Conservation (phyloP, 2,329 filamentous ascomycete genomes). For the Neonectria magnoliae region DNA sequence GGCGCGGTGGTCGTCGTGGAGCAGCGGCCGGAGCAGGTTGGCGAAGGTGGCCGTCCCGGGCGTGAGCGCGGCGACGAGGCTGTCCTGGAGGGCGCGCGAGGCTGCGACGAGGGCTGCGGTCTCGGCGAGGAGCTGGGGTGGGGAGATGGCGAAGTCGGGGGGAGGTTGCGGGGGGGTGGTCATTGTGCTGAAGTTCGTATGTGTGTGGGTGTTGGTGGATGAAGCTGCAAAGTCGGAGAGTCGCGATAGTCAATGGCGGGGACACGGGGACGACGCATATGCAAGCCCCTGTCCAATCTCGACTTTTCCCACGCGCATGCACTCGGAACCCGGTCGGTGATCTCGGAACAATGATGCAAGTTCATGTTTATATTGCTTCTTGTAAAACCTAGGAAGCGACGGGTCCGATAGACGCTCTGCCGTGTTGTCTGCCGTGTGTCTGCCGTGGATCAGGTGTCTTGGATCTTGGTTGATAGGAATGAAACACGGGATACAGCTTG, state of each 20-base stretch:
- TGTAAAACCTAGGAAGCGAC: not conserved
- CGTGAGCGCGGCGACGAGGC: slow-evolving; percentile 30
- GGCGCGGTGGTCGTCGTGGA: slow-evolving; percentile 35
- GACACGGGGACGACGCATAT: not conserved
- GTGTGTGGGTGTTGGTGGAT: not conserved
- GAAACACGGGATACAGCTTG: too few relatives aligned
- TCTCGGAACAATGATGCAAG: not conserved
- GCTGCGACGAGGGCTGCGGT: slow-evolving; percentile 48
- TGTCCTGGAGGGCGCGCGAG: slow-evolving; percentile 34
- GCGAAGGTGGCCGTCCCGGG: slow-evolving; percentile 35
- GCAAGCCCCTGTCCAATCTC: not conserved
- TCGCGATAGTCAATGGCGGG: not conserved
- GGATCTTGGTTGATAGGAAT: too few relatives aligned
- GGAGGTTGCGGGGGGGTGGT: slow-evolving; percentile 34
- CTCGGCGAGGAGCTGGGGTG: slow-evolving; percentile 27
- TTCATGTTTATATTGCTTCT: not conserved
- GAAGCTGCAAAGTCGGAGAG: not conserved
- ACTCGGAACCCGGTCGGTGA: too few relatives aligned
- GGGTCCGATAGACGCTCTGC: too few relatives aligned
- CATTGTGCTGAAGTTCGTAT: slow-evolving; percentile 15
- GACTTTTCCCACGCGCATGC: not conserved
- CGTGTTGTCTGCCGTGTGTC: too few relatives aligned
- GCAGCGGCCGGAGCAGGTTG: slow-evolving; percentile 33
- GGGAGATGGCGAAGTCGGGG: slow-evolving; percentile 31
- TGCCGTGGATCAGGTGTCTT: too few relatives aligned